These are phyloP conservation scores for Oenanthe sinensis DNA, from an alignment of 129 eudicot species.

Conservation along the genomic window DNA sequence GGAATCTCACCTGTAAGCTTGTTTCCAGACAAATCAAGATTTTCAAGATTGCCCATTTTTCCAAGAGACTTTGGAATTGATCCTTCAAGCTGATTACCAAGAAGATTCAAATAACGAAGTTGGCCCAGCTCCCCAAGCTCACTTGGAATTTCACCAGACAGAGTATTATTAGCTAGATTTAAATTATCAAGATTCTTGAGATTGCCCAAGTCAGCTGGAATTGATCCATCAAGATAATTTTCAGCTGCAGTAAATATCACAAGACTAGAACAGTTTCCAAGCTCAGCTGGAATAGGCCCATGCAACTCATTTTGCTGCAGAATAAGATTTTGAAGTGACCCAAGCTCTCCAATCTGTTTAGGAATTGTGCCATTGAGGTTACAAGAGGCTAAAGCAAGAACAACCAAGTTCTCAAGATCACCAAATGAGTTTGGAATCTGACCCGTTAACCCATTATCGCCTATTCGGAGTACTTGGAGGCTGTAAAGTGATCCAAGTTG, in stretches of 20 bases:
- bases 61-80: slow-evolving; percentile 56
- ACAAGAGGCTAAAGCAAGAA: slow-evolving; percentile 82
- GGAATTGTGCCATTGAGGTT: slow-evolving; percentile 70
- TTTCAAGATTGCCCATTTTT: slow-evolving; percentile 38
- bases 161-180: slow-evolving; percentile 63
- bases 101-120: slow-evolving; percentile 52
- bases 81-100: slow-evolving; percentile 75
- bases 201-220: slow-evolving; percentile 51
- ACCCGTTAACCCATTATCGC: slow-evolving; percentile 72
- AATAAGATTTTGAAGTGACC: slow-evolving; percentile 37
- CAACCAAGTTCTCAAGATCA: slow-evolving; percentile 35
- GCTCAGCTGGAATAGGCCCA: slow-evolving; percentile 58
- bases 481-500: slow-evolving; percentile 47
- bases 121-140: slow-evolving; percentile 55
- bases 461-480: slow-evolving; percentile 67
- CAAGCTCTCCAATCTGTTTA: slow-evolving; percentile 44
- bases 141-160: slow-evolving; percentile 65
- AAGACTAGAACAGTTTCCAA: slow-evolving; percentile 65
- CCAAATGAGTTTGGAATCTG: slow-evolving; percentile 55
- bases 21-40: slow-evolving; percentile 70
- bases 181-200: slow-evolving; percentile 44
- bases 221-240: slow-evolving; percentile 61
- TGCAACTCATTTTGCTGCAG: slow-evolving; percentile 50
- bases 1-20: slow-evolving; percentile 68
- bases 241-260: slow-evolving; percentile 47